A percentile compares a stretch with the other conserved stretches of the same genome.
phyloP scores from a whole-genome alignment of 768 basidiomycete genomes.

The Hebeloma cylindrosporum region DNA sequence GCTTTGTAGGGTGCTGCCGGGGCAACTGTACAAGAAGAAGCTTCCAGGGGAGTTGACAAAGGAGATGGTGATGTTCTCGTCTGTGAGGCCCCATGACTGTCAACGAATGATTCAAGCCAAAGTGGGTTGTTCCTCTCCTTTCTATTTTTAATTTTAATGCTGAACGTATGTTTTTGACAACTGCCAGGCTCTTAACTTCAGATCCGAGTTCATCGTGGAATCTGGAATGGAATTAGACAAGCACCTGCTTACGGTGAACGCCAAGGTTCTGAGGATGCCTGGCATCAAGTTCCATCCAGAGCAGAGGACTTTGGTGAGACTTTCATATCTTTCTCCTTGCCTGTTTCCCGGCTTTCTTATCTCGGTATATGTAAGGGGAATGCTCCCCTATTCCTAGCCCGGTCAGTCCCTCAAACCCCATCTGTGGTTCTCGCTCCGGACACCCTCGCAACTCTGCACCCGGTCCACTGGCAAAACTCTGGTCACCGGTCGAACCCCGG shows the following conservation, averaged over 20 bases:
- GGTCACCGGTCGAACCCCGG: too few species aligned
- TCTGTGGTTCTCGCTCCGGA: too few species aligned
- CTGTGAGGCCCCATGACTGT: slow-evolving; percentile 43
- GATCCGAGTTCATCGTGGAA: slow-evolving; percentile 36
- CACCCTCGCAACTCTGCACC: too few species aligned
- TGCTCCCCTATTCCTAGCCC: too few species aligned
- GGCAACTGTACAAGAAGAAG: slow-evolving; percentile 50
- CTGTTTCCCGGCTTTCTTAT: neutral
- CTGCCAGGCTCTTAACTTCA: slow-evolving; percentile 21
- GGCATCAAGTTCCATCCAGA: slow-evolving; percentile 16
- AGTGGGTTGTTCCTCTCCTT: slow-evolving; percentile 5
- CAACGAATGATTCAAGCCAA: slow-evolving; percentile 38
- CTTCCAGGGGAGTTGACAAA: slow-evolving; percentile 37
- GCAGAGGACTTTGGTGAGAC: neutral
- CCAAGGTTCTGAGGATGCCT: slow-evolving; percentile 21
- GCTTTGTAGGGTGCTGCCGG: slow-evolving; percentile 41
- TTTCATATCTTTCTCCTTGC: neutral
- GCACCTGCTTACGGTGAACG: slow-evolving; percentile 23
- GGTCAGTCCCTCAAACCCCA: too few species aligned
- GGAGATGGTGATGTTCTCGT: slow-evolving; percentile 49
- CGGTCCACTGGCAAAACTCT: too few species aligned
- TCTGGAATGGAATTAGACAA: slow-evolving; percentile 37
- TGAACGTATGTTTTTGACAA: too few species aligned
- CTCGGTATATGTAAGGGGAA: slow-evolving; percentile 4
- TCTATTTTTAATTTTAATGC: neutral